Evolutionary conservation across 345 rosid genomes (phyloP), one percentile per base, ranked within the genome.

Genomic region (Lumnitzera racemosa): DNA sequence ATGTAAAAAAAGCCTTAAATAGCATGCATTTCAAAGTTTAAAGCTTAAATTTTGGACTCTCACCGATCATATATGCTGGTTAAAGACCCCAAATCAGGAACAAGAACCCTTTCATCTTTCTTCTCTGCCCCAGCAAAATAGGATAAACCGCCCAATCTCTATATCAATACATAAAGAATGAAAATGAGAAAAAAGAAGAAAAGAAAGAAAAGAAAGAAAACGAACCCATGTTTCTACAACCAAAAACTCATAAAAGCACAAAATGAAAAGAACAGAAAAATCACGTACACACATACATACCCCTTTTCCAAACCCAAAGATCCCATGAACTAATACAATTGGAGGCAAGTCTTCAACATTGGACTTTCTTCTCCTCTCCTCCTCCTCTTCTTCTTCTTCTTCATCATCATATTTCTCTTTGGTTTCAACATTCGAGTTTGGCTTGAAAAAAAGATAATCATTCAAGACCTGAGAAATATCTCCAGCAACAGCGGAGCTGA

Each of bases 301-400:
- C 84, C 98, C 99, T 81, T 95, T 83, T 15, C 99, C 99, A 74
- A 95, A 95, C 59, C 99, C 99, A 55, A 95, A 95, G 76, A 95
- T 90, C 52, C 99, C 99, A 75, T 95, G 99, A 27, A 95, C 91
- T 53, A 95, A 56, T 46, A 95, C 99, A 64, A 95, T 88, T 20
- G 98, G 98, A 74, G 95, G 87, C 71, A 90, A 50, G 70, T 65
- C 78, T 70, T 46, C 67, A 53, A 49, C 70, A 55, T 59, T 62
- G 20, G 71, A 25, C 23, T 24, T 31, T 64, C 61, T 15, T 67
- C 76, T 20, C 73, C 78, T 15, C 68, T 77, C 66, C 76, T 80
- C 10, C 70, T 69, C 61, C 61, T 49, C 54, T 49, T 24, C 17
- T 29, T 31, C 46, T 24, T 25, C 53, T 31, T 48, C 24, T 13